Evolutionary conservation across 2,329 filamentous ascomycete species (phyloP), one percentile per base, ranked within the genome.

Genomic region (Aureobasidium uvarum): DNA sequence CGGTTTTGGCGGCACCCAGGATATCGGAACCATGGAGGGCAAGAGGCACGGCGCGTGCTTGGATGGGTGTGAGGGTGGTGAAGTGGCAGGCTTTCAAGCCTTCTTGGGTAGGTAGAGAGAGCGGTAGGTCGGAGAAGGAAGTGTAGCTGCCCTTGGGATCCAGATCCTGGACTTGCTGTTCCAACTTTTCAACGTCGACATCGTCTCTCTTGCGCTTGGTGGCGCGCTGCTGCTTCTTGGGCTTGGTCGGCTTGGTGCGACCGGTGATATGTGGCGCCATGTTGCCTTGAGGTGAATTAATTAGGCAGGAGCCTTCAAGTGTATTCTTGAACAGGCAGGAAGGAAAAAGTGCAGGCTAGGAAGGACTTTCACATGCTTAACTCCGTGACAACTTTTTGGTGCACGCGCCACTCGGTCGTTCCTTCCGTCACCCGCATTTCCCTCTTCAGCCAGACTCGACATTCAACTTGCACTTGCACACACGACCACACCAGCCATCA

Each of bases 1-100:
- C 94, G 0, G 94, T 98, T 79, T 96, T 97, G 46, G 95, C 95
- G 5, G 95, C 95, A 48, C 93, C 95, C 46, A 99, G 86, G 46
- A 99, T 90, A 76, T 99, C 95, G 66, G 82, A 81, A 66, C 91
- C 91, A 77, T 96, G 90, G 68, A 99, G 84, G 10, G 91, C 93
- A 67, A 92, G 83, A 6, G 91, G 92, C 67, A 99, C 89, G n/a
- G 93, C 92, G 73, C 89, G 89, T 56, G 89, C 85, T 80, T 99
- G 95, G 72, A 99, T 91, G 70, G 96, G 93, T 68, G 95, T 99
- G 70, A 97, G 83, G 56, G 86, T 88, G 73, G 93, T 90, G 81
- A 94, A 99, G 76, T 98, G 92, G 14, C 91, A 92, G 46, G 89
- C 84, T 69, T 93, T 86, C 68, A 99, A 86, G 62, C 95, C 95